phyloP scores from a whole-genome alignment of 768 basidiomycete species.

The Fibroporia radiculosa region DNA sequence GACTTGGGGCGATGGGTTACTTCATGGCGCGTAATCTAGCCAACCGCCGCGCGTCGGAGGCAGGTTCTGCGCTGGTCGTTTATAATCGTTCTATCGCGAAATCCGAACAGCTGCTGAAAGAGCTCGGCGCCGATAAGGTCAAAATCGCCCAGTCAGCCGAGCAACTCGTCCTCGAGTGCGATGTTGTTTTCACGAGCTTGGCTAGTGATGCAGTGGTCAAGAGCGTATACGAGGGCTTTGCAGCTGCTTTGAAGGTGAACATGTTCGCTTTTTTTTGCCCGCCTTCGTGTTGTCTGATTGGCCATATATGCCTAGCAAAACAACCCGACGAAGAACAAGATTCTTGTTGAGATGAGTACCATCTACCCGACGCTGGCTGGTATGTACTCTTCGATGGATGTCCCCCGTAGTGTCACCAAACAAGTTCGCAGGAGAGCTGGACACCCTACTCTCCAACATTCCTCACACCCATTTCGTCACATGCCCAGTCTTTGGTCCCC shows the following conservation, averaged over 20 bases:
- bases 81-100: conserved; percentile 71
- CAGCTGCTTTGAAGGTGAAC: conserved; percentile 47
- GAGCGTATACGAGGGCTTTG: conserved; percentile 53
- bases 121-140: conserved; percentile 46
- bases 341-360: conserved; percentile 83
- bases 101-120: conserved; percentile 46
- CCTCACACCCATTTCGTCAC: conserved; percentile 60
- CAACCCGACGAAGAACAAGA: conserved; percentile 46
- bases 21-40: conserved; percentile 79
- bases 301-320: conserved; percentile 14
- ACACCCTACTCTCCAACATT: conserved; percentile 48
- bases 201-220: conserved; percentile 65
- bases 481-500: conserved; percentile 73
- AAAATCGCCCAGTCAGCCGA: conserved; percentile 47
- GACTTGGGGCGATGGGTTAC: conserved; percentile 63
- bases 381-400: conserved; percentile 28
- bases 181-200: conserved; percentile 71
- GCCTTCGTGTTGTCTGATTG: neutral
- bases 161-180: conserved; percentile 58
- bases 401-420: conserved; percentile 1
- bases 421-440: conserved; percentile 49
- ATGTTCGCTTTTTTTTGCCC: too few species aligned
- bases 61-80: conserved; percentile 49
- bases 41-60: conserved; percentile 31
- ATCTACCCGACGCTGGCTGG: conserved; percentile 32